Conservation (phyloP, 306 rosid species). For the Gillenia trifoliata region DNA sequence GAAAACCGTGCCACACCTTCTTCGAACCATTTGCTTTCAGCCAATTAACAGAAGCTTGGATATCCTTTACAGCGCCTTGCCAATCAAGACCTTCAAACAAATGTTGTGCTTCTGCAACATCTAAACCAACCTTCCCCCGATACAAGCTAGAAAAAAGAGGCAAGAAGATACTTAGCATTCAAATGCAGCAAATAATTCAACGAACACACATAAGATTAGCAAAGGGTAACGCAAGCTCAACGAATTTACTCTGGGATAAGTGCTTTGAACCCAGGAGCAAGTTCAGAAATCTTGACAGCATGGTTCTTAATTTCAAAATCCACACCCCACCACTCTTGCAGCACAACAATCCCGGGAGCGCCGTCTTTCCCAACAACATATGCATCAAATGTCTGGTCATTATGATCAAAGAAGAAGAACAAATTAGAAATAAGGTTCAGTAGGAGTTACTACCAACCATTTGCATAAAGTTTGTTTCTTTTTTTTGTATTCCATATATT, state of each 20-base stretch:
- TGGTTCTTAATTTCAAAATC: conserved; percentile 80
- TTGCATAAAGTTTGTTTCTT: background rate
- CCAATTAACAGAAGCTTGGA: conserved; percentile 81
- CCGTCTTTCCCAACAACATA: conserved; percentile 77
- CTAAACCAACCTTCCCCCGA: conserved; percentile 84
- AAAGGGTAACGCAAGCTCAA: background rate
- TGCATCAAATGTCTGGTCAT: conserved; percentile 66
- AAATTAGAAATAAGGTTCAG: conserved; percentile 10
- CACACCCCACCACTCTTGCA: conserved; percentile 97
- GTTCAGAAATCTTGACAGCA: conserved; percentile 68
- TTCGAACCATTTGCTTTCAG: conserved; percentile 86
- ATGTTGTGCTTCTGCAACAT: conserved; percentile 92
- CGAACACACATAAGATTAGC: background rate
- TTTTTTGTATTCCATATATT: no score
- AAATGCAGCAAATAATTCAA: conserved; percentile 1
- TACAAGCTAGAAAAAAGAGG: conserved; percentile 38
- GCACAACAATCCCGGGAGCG: conserved; percentile 87
- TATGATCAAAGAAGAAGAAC: background rate
- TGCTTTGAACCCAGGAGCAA: conserved; percentile 74
- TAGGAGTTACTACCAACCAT: background rate
- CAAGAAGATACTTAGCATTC: background rate
- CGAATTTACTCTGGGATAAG: conserved; percentile 83
- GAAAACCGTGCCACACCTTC: conserved; percentile 47
- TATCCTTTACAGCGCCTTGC: conserved; percentile 95
- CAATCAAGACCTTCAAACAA: conserved; percentile 86